Base-by-base conservation (phyloP, 2,329 filamentous ascomycete genomes). In the Akanthomyces dipterigenus region DNA sequence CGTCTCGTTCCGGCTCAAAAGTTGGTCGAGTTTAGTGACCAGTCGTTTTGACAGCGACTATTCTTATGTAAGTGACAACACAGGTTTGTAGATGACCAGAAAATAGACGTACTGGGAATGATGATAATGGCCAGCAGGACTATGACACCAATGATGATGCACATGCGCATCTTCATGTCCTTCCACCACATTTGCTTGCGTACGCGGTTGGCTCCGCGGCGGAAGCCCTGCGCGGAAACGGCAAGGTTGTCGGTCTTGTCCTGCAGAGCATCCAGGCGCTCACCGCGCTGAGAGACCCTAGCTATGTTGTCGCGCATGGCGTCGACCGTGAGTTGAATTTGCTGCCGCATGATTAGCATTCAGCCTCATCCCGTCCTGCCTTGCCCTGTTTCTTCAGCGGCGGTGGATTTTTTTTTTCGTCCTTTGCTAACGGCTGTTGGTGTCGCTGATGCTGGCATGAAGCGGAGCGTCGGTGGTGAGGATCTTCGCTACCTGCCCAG, bases 161-260 rank as follows among this genome's bases (percentile, higher is more conserved):
- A 98, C 82, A 97, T 95, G 76, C 95, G 88, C 95, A 99, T 99
- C 87, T 98, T 98, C 91, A 97, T 96, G 73, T 98, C 93, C 85
- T 98, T 98, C 93, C 93, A 98, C 93, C 93, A 98, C 93, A 98
- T 98, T 78, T 96, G 88, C 82, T 93, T 93, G 76, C 95, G 88
- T 69, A 99, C 93, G 70, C 91, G 84, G 82, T 98, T 99, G 77
- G 96, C 95, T 66, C 95, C 93, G 68, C 93, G 88, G 71, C 93
- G 91, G 85, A 99, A 99, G 65, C 91, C 92, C 76, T 96, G 92
- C 63, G 95, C 93, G 40, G 93, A 96, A 65, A 88, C 86, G 63
- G 93, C 93, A 68, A 99, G 84, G 78, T 96, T 96, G 80, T 97
- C 88, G 67, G 90, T 97, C 84, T 96, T 96, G 76, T 95, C 89